Evolutionary conservation across 2,329 filamentous ascomycete species (phyloP), one percentile per base, ranked within the genome.

Genomic region (Diplodia intermedia): DNA sequence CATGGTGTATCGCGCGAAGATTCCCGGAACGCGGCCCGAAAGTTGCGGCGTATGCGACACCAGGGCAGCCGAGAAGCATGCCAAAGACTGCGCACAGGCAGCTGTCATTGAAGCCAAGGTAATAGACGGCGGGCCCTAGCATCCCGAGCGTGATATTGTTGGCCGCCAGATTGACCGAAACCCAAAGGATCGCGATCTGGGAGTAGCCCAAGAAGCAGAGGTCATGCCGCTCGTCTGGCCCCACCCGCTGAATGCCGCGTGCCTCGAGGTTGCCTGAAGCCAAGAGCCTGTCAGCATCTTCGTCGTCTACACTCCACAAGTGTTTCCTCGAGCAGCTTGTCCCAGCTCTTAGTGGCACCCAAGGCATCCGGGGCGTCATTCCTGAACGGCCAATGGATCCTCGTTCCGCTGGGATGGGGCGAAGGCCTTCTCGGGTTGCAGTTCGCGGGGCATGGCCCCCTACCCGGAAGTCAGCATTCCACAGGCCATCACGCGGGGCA

Each of bases 81-180:
- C 88, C 88, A 71, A 89, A 85, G 2, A 88, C 83, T 57, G 84
- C 85, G 71, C 85, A 85, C 2, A 89, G 74, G 7, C 83, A 81
- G 54, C 85, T 82, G 72, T 90, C 88, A 15, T 81, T 71, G 71
- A 89, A 89, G 23, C 85, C 84, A 6, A 90, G 79, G 4, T 81
- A 82, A 75, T 86, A 90, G 1, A 88, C 82, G 2, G 83, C 82
- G 1, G 87, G 86, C 0, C 87, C 88, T 20, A 89, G 81, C 83
- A 89, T 88, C 0, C 86, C 88, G n/a, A 89, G 79, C 0, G 86
- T 88, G 54, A 89, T 84, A 71, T 89, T 89, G 76, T 89, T 88
- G 31, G 87, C 85, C 2, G 86, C 85, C 11, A 89, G 78, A 72
- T 90, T 89, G 75, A 89, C 84, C 11, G 85, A 86, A 69, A 88